Base-by-base conservation (phyloP, 202 grass and related monocot species). In the Zoysia matrella region DNA sequence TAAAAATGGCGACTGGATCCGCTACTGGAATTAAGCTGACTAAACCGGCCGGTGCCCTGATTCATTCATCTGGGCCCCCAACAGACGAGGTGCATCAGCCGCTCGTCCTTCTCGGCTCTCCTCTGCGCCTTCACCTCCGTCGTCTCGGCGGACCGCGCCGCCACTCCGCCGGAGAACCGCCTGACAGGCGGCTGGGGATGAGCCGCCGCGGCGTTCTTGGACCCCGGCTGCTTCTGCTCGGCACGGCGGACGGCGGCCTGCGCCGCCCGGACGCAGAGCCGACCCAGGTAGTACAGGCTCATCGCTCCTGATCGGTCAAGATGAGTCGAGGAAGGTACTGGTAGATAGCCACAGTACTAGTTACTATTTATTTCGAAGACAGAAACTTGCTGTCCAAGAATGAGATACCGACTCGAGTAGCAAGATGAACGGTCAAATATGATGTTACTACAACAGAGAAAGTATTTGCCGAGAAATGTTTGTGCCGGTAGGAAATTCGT, bases 51-150 rank as follows among this genome's bases (percentile, higher is more conserved):
- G 22, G 22, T 22, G 22, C 22, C 22, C 22, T 22, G 22, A 22
- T 22, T 22, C 22, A 22, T 22, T 22, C 22, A 22, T 22, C 22
- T 88, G 16, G 86, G 86, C 40, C 89, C 92, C 83, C 84, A 94
- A 46, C 77, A 85, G 22, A 83, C 83, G 63, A 89, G 72, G 41
- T 91, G 79, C 84, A 88, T 80, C 22, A 80, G 51, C 6, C 55
- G 68, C 47, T 89, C 81, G 6, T 80, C 85, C 82, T 47, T 84
- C 51, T 79, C 86, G 1, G 84, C 84, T 4, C 45, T 48, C 47
- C 11, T 43, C 47, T 3, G 3, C 55, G 7, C 10, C 72, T 4
- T 64, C 42, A 14, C 67, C 4, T 45, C 22, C 22, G 22, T 55
- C 60, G 14, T 54, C 11, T 56, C 72, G 2, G 56, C 67, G 0